Base-by-base conservation (phyloP, 1,284 basidiomycete genomes). In the Rhodotorula sp. region DNA sequence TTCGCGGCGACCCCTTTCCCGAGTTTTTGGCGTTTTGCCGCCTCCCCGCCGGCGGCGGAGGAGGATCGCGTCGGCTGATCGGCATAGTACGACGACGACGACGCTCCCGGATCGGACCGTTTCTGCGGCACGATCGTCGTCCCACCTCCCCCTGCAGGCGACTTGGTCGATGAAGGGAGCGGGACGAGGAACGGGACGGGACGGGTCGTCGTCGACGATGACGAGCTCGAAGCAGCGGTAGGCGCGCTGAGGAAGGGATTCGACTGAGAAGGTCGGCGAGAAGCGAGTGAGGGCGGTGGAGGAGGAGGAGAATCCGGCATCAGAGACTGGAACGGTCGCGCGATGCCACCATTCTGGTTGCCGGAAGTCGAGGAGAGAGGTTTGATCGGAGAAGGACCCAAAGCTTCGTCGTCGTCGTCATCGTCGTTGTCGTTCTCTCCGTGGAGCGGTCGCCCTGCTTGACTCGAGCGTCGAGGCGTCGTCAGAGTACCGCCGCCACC, bases 361-460 rank as follows among this genome's bases (percentile, higher is more conserved):
- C 47, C 12, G 39, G 23, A 3, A 10, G 43, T n/a, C 8, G 34
- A 29, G 15, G 58, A 39, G 10, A 64, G 58, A 14, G 70, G 68
- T 58, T 76, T 76, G 61, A 68, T 70, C 18, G 74, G 74, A 2
- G 72, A 74, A 0, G 72, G 72, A 2, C 74, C 74, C 7, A 76
- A 52, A 3, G 63, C 31, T 16, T 74, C 72, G 60, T 72, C 74
- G 34, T 67, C 68, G 23, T 62, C 68, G 5, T 60, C 57, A 10
- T 26, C 47, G 12, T 21, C 51, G 6, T 21, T 0, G 23, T 21
- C 10, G 6, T 39, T 5, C 48, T 39, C 23, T 6, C 51, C 46
- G 16, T 26, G 21, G 18, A 57, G 51, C 7, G 20, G 26, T 31
- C n/a, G 52, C 14, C 31, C 51, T n/a, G 51, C 15, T 18, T 57